These are phyloP conservation scores for Beauveria australis DNA, from an alignment of 2,329 filamentous ascomycete species.

Conservation along the genomic window DNA sequence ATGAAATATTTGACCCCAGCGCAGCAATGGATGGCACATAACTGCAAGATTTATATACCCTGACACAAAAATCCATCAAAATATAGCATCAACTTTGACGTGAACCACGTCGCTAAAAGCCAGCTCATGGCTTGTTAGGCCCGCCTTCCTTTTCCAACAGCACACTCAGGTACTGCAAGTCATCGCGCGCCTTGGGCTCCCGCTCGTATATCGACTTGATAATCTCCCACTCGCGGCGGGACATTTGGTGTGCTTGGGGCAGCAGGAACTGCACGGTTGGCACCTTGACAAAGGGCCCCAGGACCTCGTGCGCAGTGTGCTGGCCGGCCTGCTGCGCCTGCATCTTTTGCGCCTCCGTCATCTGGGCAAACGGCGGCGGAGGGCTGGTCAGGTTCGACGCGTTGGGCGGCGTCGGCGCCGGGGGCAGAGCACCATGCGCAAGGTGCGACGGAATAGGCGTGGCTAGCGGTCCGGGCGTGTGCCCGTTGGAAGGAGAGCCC, in stretches of 20 bases:
- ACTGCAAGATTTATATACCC: neutral
- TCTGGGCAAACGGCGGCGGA: slow-evolving; percentile 12
- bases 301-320: slow-evolving; percentile 50
- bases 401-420: slow-evolving; percentile 15
- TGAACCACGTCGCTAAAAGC: neutral
- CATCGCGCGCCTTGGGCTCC: slow-evolving; percentile 56
- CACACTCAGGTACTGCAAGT: slow-evolving; percentile 48
- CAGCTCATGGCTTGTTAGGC: neutral
- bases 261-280: slow-evolving; percentile 63
- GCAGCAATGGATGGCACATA: no score
- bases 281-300: slow-evolving; percentile 53
- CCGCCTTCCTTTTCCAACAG: slow-evolving; percentile 43
- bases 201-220: slow-evolving; percentile 60
- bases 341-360: slow-evolving; percentile 26
- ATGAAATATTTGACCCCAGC: no score
- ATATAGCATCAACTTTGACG: no score
- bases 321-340: slow-evolving; percentile 45
- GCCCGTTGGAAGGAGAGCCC: slow-evolving; percentile 16
- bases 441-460: slow-evolving; percentile 12
- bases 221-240: slow-evolving; percentile 64
- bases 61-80: neutral
- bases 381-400: slow-evolving; percentile 14
- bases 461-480: slow-evolving; percentile 3
- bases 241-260: slow-evolving; percentile 59
- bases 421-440: slow-evolving; percentile 9